Conservation (phyloP, 2,329 filamentous ascomycete genomes). For the Aspergillus ochraceus region DNA sequence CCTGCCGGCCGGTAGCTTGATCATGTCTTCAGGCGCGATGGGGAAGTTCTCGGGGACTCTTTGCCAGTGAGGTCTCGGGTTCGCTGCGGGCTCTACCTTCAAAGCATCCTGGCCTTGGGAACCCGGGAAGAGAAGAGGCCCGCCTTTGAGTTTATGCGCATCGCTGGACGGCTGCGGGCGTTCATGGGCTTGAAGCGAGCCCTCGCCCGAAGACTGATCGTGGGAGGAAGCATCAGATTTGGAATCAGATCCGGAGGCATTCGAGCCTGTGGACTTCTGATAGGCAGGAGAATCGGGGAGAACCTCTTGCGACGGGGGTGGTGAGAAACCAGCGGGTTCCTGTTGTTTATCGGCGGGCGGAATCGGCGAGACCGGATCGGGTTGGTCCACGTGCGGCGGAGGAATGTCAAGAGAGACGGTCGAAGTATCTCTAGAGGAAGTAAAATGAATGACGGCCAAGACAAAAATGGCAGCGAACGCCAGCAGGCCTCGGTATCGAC, state of each 20-base stretch:
- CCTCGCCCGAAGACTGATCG: background rate
- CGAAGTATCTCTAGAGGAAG: constrained; percentile 41
- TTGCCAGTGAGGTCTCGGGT: constrained; percentile 63
- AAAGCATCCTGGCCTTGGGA: constrained; percentile 35
- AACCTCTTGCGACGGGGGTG: background rate
- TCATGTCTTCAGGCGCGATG: constrained; percentile 67
- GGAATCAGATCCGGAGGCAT: background rate
- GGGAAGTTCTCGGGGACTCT: constrained; percentile 77
- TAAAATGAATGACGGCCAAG: constrained; percentile 53
- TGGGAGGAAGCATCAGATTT: background rate
- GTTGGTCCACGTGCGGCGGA: constrained; percentile 12
- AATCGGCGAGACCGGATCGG: constrained; percentile 12
- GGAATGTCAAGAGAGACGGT: constrained; percentile 11
- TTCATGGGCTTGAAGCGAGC: background rate
- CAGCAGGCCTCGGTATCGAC: constrained; percentile 50
- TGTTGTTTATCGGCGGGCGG: background rate
- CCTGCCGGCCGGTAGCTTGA: constrained; percentile 70
- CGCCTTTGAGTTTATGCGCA: background rate
- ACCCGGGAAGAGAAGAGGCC: constrained; percentile 2
- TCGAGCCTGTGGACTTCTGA: background rate
- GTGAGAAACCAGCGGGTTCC: background rate
- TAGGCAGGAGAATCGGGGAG: background rate
- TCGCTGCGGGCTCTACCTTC: constrained; percentile 24
- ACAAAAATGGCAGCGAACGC: constrained; percentile 45
- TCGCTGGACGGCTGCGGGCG: background rate